Percentiles rank a stretch among this genome's conserved stretches.
phyloP scores from a whole-genome alignment of 257 asterid species.

The Striga asiatica region DNA sequence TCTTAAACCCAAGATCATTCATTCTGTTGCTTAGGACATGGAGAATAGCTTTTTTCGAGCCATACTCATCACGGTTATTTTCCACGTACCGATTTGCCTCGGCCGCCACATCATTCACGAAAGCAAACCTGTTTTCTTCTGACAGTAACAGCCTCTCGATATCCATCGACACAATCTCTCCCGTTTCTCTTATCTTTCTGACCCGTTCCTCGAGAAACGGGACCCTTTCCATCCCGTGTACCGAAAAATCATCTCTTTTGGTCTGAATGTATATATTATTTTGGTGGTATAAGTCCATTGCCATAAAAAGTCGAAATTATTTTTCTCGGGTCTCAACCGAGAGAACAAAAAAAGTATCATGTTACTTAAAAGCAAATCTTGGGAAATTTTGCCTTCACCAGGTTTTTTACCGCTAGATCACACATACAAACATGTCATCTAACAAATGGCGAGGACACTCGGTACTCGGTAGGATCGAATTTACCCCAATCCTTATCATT shows the following conservation, averaged over 20 bases:
- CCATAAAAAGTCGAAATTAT: background rate
- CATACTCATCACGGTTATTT: slow-evolving; percentile 86
- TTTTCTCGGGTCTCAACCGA: background rate
- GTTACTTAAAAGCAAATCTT: too few relatives aligned
- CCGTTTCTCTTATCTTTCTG: slow-evolving; percentile 68
- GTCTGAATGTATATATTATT: slow-evolving; percentile 19
- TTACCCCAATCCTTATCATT: too few relatives aligned
- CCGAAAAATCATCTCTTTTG: slow-evolving; percentile 49
- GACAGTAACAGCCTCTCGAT: slow-evolving; percentile 66
- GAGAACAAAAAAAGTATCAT: too few relatives aligned
- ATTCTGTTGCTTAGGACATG: slow-evolving; percentile 88
- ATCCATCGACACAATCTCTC: slow-evolving; percentile 57
- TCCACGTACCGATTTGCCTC: slow-evolving; percentile 89
- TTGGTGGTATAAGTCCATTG: background rate
- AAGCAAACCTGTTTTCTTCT: slow-evolving; percentile 71
- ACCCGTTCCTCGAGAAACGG: slow-evolving; percentile 92
- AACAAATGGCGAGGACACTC: too few relatives aligned
- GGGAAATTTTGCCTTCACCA: too few relatives aligned
- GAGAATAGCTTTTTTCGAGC: slow-evolving; percentile 75
- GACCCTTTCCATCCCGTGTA: slow-evolving; percentile 46
- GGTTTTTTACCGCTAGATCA: too few relatives aligned
- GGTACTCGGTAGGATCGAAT: too few relatives aligned
- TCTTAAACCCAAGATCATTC: slow-evolving; percentile 74
- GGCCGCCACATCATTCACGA: slow-evolving; percentile 84
- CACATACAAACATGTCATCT: too few relatives aligned